Percentiles rank a stretch among this genome's conserved stretches.
Conservation (phyloP, 2,329 filamentous ascomycete species). For the Mycosphaerella sp. region DNA sequence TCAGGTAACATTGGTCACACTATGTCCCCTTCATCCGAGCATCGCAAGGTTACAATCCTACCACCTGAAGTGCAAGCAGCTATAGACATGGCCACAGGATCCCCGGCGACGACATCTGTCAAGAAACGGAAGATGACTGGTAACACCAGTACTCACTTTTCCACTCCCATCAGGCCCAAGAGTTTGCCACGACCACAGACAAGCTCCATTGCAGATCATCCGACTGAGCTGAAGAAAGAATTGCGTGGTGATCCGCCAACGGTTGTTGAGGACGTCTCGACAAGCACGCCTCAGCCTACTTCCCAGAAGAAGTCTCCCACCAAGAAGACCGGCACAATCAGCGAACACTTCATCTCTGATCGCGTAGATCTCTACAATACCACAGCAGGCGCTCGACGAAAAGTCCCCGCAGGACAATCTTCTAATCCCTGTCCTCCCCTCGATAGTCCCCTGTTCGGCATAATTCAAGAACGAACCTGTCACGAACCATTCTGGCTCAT, state of each 20-base stretch:
- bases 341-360: conserved; percentile 27
- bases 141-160: conserved; percentile 32
- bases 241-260: not conserved
- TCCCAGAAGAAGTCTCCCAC: conserved; percentile 1
- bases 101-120: conserved; percentile 2
- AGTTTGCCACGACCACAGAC: not conserved
- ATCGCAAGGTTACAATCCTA: not conserved
- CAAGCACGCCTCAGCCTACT: not conserved
- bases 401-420: conserved; percentile 36
- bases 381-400: conserved; percentile 26
- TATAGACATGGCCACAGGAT: conserved; percentile 4
- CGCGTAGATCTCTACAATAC: conserved; percentile 28
- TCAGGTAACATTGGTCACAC: not conserved
- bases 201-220: not conserved
- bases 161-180: conserved; percentile 3
- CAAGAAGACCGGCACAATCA: conserved; percentile 24
- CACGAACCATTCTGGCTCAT: conserved; percentile 72
- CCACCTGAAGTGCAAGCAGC: conserved; percentile 8
- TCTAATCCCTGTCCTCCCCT: conserved; percentile 61
- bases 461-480: conserved; percentile 76
- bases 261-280: not conserved
- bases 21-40: not conserved
- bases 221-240: not conserved
- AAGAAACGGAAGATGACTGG: conserved; percentile 32
- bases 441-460: conserved; percentile 58